Evolutionary conservation across 495 filamentous ascomycete species (phyloP).

Genomic region (Aspergillus diversus): DNA sequence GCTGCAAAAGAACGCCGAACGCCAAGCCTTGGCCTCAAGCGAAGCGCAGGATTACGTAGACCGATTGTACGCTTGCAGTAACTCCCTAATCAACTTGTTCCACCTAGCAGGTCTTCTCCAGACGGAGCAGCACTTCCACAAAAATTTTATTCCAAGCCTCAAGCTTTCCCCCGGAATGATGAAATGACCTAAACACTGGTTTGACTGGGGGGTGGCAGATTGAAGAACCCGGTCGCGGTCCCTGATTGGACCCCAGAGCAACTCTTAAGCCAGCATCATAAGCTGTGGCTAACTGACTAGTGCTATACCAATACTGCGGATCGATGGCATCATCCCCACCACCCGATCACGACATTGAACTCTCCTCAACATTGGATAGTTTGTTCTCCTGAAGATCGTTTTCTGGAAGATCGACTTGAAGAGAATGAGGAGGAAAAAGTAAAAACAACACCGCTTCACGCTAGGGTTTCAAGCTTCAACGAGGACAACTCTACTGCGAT

Average conservation of each 20-base stretch:
- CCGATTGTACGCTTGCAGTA: background rate
- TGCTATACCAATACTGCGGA: conserved; percentile 21
- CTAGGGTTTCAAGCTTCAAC: background rate
- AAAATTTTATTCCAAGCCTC: too few species aligned
- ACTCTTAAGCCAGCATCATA: too few species aligned
- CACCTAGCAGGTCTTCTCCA: too few species aligned
- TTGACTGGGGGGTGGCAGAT: too few species aligned
- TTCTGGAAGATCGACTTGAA: conserved; percentile 5
- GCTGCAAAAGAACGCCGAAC: background rate
- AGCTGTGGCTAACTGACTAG: background rate
- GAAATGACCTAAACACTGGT: too few species aligned
- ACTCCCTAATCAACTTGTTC: background rate
- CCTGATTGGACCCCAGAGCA: too few species aligned
- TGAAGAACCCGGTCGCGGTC: too few species aligned
- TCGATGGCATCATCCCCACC: conserved; percentile 30
- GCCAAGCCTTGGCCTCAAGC: background rate
- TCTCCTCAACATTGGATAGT: conserved; percentile 1
- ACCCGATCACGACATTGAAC: conserved; percentile 13
- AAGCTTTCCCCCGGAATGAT: too few species aligned
- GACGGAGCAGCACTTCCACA: too few species aligned
- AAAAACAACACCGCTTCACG: background rate
- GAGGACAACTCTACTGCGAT: background rate
- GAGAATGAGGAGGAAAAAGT: background rate
- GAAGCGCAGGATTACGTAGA: background rate
- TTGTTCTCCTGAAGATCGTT: conserved; percentile 27